Percentiles rank a stretch among this genome's conserved stretches.
Evolutionary conservation across 768 basidiomycete genomes (phyloP).

Genomic region (Mycena capillaripes): DNA sequence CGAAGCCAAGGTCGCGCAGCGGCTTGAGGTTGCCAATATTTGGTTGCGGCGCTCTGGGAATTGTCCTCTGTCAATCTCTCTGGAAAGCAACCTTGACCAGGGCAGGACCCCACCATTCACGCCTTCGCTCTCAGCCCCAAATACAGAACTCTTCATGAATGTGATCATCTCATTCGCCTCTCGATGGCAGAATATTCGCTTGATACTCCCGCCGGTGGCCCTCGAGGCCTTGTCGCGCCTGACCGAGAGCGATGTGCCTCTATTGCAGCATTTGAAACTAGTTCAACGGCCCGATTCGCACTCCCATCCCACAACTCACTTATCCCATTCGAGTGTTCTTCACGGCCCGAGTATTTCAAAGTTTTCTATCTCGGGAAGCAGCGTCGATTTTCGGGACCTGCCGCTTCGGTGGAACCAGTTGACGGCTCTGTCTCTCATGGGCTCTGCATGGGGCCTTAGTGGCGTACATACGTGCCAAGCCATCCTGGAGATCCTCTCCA

Average conservation of each 20-base stretch:
- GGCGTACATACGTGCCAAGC: background rate
- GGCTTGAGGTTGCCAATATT: background rate
- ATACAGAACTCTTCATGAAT: background rate
- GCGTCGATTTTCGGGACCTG: background rate
- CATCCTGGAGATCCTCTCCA: background rate
- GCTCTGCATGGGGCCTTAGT: background rate
- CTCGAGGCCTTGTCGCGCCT: background rate
- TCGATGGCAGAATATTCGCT: conserved; percentile 11
- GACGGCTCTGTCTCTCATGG: background rate
- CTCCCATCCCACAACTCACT: background rate
- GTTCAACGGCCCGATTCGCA: no score
- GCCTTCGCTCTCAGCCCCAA: background rate
- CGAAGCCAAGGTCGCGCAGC: background rate
- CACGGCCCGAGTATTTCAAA: background rate
- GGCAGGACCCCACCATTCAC: background rate
- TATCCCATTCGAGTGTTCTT: background rate
- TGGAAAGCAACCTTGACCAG: background rate
- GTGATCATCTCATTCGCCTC: background rate
- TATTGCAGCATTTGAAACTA: background rate
- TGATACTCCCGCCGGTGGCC: background rate
- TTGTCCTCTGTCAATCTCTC: background rate
- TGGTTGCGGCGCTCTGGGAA: background rate
- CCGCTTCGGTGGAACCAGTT: conserved; percentile 13
- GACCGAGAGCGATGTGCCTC: conserved; percentile 2
- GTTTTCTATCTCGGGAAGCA: background rate